phyloP scores from a whole-genome alignment of 106 monocot species.

The Chionographis japonica region DNA sequence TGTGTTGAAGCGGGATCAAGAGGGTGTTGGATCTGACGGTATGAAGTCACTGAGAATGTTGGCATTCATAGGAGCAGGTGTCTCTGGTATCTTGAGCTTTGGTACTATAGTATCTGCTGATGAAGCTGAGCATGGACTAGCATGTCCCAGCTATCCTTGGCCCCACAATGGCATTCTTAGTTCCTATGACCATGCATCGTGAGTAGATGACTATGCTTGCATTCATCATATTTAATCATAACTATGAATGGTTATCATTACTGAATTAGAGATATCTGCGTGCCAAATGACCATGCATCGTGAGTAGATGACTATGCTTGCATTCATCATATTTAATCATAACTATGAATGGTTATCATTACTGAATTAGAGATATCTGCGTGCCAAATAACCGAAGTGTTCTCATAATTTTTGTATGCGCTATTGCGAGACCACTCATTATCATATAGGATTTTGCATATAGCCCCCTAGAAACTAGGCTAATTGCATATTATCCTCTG shows the following conservation, averaged over 20 bases:
- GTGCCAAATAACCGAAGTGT: no score
- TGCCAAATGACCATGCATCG: constrained; percentile 61
- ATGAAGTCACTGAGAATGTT: constrained; percentile 55
- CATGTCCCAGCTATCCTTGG: constrained; percentile 49
- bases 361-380: background rate
- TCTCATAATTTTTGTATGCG: no score
- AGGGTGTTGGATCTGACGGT: constrained; percentile 36
- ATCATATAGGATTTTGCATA: no score
- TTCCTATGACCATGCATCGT: constrained; percentile 56
- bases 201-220: constrained; percentile 8
- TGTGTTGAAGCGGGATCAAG: constrained; percentile 34
- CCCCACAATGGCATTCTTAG: constrained; percentile 46
- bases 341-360: background rate
- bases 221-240: background rate
- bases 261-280: background rate
- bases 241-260: background rate
- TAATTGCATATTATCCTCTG: no score
- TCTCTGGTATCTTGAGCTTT: constrained; percentile 55
- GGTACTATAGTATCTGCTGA: constrained; percentile 50
- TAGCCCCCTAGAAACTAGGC: no score
- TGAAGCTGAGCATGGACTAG: constrained; percentile 45
- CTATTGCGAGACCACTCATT: no score
- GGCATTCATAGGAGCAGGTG: constrained; percentile 57
- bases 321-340: background rate
- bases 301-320: constrained; percentile 14